A percentile compares a stretch with the other conserved stretches of the same genome.
Evolutionary conservation across 2,329 filamentous ascomycete genomes (phyloP).

Genomic region (Zarea fungicola): DNA sequence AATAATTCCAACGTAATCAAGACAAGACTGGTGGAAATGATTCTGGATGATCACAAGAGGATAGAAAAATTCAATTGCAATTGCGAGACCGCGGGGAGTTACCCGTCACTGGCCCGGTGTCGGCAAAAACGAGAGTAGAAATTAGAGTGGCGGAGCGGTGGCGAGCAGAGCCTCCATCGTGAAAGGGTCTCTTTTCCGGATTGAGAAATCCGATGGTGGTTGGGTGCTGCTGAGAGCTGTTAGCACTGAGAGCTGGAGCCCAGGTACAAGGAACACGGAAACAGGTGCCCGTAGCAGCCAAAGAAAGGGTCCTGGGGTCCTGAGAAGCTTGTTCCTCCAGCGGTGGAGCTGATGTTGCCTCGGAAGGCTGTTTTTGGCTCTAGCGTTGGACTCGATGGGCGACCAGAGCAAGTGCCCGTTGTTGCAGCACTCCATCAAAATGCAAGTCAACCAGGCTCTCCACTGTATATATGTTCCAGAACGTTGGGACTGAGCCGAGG

Average conservation of each 20-base stretch:
- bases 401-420: background rate
- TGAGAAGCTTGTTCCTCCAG: slow-evolving; percentile 5
- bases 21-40: background rate
- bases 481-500: background rate
- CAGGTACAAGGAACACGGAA: background rate
- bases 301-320: slow-evolving; percentile 6
- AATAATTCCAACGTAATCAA: background rate
- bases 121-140: background rate
- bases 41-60: background rate
- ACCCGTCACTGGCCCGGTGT: background rate
- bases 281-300: background rate
- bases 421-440: slow-evolving; percentile 1
- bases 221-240: slow-evolving; percentile 3
- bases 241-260: background rate
- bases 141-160: background rate
- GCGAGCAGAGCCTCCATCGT: slow-evolving; percentile 13
- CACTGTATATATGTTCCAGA: slow-evolving; percentile 6
- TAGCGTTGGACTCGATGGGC: slow-evolving; percentile 6
- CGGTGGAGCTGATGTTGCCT: slow-evolving; percentile 5
- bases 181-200: slow-evolving; percentile 15
- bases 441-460: slow-evolving; percentile 1
- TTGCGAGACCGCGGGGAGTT: background rate
- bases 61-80: background rate
- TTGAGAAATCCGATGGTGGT: slow-evolving; percentile 16
- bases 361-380: slow-evolving; percentile 10